Evolutionary conservation across 768 basidiomycete genomes (phyloP), one percentile per base, ranked within the genome.

Genomic region (Mycena filopes): DNA sequence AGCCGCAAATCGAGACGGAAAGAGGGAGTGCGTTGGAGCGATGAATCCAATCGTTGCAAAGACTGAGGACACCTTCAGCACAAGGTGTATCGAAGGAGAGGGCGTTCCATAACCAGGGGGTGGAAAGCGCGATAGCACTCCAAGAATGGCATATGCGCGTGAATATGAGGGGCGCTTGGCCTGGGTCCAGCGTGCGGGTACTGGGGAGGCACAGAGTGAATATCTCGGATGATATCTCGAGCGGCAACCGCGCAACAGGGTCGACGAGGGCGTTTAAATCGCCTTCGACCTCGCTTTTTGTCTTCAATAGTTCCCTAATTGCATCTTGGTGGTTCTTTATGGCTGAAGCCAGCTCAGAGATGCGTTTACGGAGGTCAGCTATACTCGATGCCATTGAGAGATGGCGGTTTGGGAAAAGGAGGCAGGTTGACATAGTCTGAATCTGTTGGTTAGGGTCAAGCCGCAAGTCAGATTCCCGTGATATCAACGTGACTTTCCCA

Each of bases 131-230:
- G 20, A 55, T 42, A 29, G n/a, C 23, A 2, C 26, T 26, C 54
- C 54, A 55, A 4, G 54, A 41, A 28, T 20, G 54, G 38, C 54
- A 55, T 43, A 55, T n/a, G 13, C 13, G 40, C 25, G 43, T 26
- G 12, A 55, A 43, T 10, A 43, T 1, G 4, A 41, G 18, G 28
- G 54, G 54, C 1, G 53, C 53, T 1, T 25, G 16, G 53, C 9
- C 2, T 9, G 25, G 8, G 12, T 18, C 10, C 20, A 12, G 16
- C 13, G 26, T 10, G 9, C 41, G 26, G 15, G 7, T 28, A 26
- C 26, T 29, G 40, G 54, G 10, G 28, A 55, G 40, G 18, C 54
- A 55, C 18, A 7, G 54, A 20, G 31, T 9, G n/a, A 55, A 55
- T 26, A 55, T 55, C 1, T 31, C 28, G 11, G 54, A 55, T 33